Conservation (phyloP, 1,284 basidiomycete species). For the Ustilago xerochloae region DNA sequence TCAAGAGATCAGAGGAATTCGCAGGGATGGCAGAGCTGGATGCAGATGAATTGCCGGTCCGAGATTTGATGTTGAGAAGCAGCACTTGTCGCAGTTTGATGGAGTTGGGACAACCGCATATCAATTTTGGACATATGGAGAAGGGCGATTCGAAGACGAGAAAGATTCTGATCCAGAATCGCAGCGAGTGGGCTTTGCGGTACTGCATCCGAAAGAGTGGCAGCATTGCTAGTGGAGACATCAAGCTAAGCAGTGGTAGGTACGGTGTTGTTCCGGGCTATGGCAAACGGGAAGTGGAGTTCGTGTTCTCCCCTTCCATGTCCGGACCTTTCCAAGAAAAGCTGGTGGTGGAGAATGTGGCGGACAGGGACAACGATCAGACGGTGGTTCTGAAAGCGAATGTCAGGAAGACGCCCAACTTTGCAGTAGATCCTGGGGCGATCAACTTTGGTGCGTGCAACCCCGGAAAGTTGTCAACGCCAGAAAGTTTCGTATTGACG, state of each 20-base stretch:
- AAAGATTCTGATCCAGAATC: slow-evolving; percentile 71
- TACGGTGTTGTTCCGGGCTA: slow-evolving; percentile 72
- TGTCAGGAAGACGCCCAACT: slow-evolving; percentile 70
- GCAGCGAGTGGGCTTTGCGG: slow-evolving; percentile 69
- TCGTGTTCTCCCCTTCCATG: slow-evolving; percentile 69
- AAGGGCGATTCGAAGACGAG: slow-evolving; percentile 71
- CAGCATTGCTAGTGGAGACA: slow-evolving; percentile 72
- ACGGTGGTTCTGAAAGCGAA: slow-evolving; percentile 71
- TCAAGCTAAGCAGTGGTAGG: slow-evolving; percentile 71
- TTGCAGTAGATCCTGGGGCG: slow-evolving; percentile 69
- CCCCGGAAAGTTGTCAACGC: slow-evolving; percentile 55
- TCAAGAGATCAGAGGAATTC: slow-evolving; percentile 52
- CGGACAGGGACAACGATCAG: slow-evolving; percentile 71
- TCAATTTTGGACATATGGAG: slow-evolving; percentile 72
- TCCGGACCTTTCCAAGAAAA: slow-evolving; percentile 71
- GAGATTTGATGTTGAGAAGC: slow-evolving; percentile 71
- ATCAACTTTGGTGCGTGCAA: slow-evolving; percentile 68
- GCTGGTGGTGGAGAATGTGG: slow-evolving; percentile 71
- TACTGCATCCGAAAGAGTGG: slow-evolving; percentile 72
- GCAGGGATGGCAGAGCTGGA: slow-evolving; percentile 61
- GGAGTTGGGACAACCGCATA: slow-evolving; percentile 71
- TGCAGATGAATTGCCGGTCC: slow-evolving; percentile 70
- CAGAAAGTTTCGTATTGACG: slow-evolving; percentile 69
- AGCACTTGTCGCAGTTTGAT: slow-evolving; percentile 70
- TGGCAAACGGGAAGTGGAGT: slow-evolving; percentile 71